A percentile compares a stretch with the other conserved stretches of the same genome.
Conservation (phyloP, 805 yeast species). For the Pichia heedii region DNA sequence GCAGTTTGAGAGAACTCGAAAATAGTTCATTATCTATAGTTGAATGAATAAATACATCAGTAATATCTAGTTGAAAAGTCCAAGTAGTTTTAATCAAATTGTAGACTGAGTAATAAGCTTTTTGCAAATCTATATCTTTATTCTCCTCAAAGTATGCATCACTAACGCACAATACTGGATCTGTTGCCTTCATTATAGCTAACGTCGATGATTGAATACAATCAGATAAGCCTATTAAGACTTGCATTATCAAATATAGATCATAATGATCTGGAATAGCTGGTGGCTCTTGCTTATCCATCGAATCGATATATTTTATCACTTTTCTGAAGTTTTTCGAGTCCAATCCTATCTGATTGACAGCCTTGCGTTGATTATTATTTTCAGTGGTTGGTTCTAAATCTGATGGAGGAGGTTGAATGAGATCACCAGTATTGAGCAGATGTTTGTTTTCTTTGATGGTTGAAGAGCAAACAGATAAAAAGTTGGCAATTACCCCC, state of each 20-base stretch:
- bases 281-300: conserved; percentile 80
- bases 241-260: conserved; percentile 45
- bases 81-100: conserved; percentile 30
- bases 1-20: conserved; percentile 55
- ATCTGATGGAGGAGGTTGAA: conserved; percentile 22
- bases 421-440: conserved; percentile 28
- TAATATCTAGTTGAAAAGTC: conserved; percentile 33
- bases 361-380: not conserved
- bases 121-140: conserved; percentile 6
- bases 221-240: conserved; percentile 51
- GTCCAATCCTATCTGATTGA: not conserved
- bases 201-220: conserved; percentile 52
- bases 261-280: conserved; percentile 53
- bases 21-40: conserved; percentile 64
- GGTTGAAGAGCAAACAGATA: conserved; percentile 33
- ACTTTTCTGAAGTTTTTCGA: not conserved
- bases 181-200: conserved; percentile 20
- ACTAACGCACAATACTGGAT: conserved; percentile 1
- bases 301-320: conserved; percentile 56
- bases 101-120: conserved; percentile 14
- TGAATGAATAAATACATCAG: conserved; percentile 49
- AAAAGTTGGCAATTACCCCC: conserved; percentile 48
- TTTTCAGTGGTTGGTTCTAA: not conserved
- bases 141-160: conserved; percentile 10
- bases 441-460: conserved; percentile 25